Evolutionary conservation across 345 rosid genomes (phyloP), one percentile per base, ranked within the genome.

Genomic region (Populus alba): DNA sequence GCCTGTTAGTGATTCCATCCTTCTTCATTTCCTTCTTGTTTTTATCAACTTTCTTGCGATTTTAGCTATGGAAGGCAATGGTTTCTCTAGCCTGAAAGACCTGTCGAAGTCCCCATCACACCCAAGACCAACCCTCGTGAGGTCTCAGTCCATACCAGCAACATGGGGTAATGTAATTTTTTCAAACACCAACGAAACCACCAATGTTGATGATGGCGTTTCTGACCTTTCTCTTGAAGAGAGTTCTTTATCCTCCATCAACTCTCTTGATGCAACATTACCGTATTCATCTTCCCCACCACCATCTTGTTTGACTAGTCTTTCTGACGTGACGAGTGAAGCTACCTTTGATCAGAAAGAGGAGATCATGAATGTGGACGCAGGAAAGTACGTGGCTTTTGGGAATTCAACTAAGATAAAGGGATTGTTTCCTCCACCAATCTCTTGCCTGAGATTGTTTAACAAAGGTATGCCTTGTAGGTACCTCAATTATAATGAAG

Each of bases 371-470:
- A 25, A 6, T 25, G 41, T 7, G 43, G 17, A 45, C 1, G 4
- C 35, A 8, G 3, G 45, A 45, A 72, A 10, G 45, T 11, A 38
- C 27, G 45, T 72, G 49, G 29, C 9, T 59, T n/a, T 59, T 15
- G 68, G 31, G 29, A 68, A 68, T 6, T 18, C 31, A 29, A 8
- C 49, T 7, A 63, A 12, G 25, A 9, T 13, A 20, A n/a, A 62
- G 5, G 31, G 35, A 20, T 7, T 39, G 1, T 57, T 59, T 16
- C 79, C 79, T 53, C 79, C 79, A 1, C 79, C 79, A 16, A 76
- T 76, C 57, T 41, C 79, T 67, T 76, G 73, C 71, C 23, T 76
- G 63, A 55, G 68, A 16, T 0, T 51, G 2, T 67, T 67, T n/a
- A 51, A 37, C n/a, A 12, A 18, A 22, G 79, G 79, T 1, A 51